These are phyloP conservation scores for Tieghemiomyces parasiticus DNA, from an alignment of 192 early-diverging fungal species.

Conservation along the genomic window DNA sequence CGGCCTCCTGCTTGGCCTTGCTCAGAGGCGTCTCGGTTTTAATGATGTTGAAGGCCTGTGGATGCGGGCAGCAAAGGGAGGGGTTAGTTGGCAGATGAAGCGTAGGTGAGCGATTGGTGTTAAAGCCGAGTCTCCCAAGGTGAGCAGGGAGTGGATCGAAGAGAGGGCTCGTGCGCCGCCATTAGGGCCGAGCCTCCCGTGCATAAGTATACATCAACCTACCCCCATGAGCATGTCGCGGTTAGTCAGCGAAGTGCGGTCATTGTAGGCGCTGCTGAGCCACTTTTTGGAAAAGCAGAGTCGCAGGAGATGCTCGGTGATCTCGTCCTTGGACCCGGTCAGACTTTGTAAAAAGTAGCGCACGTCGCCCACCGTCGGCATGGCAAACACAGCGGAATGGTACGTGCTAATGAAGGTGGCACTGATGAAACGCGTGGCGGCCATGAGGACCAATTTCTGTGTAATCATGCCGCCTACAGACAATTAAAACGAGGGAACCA, in stretches of 20 bases:
- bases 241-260: not conserved
- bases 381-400: conserved; percentile 10
- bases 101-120: too few species aligned
- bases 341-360: conserved; percentile 9
- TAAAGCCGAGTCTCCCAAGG: too few species aligned
- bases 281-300: conserved; percentile 11
- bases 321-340: not conserved
- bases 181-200: too few species aligned
- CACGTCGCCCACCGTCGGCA: conserved; percentile 9
- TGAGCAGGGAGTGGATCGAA: too few species aligned
- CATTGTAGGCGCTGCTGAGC: not conserved
- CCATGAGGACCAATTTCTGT: conserved; percentile 44
- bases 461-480: conserved; percentile 64
- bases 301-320: conserved; percentile 1
- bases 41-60: not conserved
- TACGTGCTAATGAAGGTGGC: conserved; percentile 10
- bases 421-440: conserved; percentile 25
- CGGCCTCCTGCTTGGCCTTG: conserved; percentile 18
- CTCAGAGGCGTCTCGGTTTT: not conserved
- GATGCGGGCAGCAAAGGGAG: too few species aligned
- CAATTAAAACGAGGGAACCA: too few species aligned
- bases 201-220: not conserved
- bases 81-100: too few species aligned
- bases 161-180: too few species aligned
- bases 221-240: not conserved